Percentiles rank a stretch among this genome's conserved stretches.
Evolutionary conservation across 805 yeast genomes (phyloP).

Genomic region (Wickerhamiella galacta): DNA sequence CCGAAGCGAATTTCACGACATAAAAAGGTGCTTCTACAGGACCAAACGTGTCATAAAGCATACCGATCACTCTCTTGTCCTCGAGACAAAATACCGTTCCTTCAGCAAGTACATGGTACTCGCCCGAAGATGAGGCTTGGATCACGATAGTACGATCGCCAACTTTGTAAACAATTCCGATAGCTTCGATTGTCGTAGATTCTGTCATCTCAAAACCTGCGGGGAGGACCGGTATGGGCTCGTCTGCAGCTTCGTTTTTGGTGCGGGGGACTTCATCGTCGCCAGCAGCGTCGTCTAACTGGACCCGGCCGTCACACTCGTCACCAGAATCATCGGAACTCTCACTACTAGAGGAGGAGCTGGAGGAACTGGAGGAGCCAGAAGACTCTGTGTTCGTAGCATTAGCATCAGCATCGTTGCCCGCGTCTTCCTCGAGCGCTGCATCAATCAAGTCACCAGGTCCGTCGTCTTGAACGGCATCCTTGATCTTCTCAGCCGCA

Average conservation of each 20-base stretch:
- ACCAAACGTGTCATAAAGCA: constrained; percentile 79
- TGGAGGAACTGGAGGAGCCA: constrained; percentile 16
- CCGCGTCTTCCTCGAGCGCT: constrained; percentile 8
- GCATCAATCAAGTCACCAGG: constrained; percentile 9
- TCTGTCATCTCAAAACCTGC: constrained; percentile 41
- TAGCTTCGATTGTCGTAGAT: constrained; percentile 47
- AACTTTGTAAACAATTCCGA: constrained; percentile 52
- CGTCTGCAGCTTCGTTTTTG: constrained; percentile 59
- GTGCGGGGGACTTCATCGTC: constrained; percentile 45
- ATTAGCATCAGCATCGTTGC: constrained; percentile 6
- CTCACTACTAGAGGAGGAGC: no score
- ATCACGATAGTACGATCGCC: constrained; percentile 61
- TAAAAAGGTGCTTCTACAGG: constrained; percentile 68
- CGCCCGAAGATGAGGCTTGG: constrained; percentile 63
- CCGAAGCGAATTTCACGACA: constrained; percentile 46
- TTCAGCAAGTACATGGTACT: constrained; percentile 65
- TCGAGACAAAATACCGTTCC: constrained; percentile 54
- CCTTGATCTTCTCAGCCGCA: neutral
- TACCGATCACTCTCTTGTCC: constrained; percentile 55
- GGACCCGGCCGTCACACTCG: constrained; percentile 14
- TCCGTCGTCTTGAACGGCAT: neutral
- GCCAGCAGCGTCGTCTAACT: constrained; percentile 12
- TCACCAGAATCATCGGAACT: constrained; percentile 15
- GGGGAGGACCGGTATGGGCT: constrained; percentile 50
- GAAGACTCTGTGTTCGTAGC: constrained; percentile 12